Base-by-base conservation (phyloP, 2,329 filamentous ascomycete species). In the Exophiala phaeomuriformis region DNA sequence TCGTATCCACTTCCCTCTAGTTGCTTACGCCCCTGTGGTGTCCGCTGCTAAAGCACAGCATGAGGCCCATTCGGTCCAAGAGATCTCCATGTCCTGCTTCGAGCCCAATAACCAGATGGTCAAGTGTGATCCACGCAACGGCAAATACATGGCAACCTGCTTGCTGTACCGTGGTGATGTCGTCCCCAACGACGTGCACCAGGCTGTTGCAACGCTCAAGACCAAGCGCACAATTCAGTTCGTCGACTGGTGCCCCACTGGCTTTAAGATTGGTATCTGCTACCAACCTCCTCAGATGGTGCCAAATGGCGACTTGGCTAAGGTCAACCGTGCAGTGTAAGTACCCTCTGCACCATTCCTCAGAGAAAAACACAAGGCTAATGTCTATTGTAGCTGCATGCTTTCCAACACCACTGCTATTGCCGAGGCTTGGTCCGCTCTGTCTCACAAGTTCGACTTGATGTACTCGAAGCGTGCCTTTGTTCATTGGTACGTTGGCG, bases 391-490 rank as follows among this genome's bases (percentile, higher is more conserved):
- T 68, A 89, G 86, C 63, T 96, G 91, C 85, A 97, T 98, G 93
- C 80, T 98, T 59, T 75, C 72, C 65, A 75, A 98, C 83, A 98
- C 93, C 66, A 98, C 93, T 49, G 91, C 93, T 68, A 98, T 98
- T 68, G 88, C 91, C 69, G 91, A 97, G 78, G 93, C 93, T 61
- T 98, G 93, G 93, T 90, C 88, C 61, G 90, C 90, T 64, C 83
- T 98, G 62, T 94, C 90, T 59, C 83, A 86, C 82, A 98, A 98
- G 80, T 98, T 98, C 79, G 93, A 98, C 71, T 88, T 98, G 72
- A 98, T 98, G 93, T 96, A 97, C 85, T 94, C 89, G 74, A 98
- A 98, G 86, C 93, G 93, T 79, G 93, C 93, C 60, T 98, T 98
- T 77, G 93, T 98, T 63, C 93, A 98, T 79, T 98, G 93, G 93